Evolutionary conservation across 2,329 filamentous ascomycete species (phyloP), one percentile per base, ranked within the genome.

Genomic region (Trichoderma sp.): DNA sequence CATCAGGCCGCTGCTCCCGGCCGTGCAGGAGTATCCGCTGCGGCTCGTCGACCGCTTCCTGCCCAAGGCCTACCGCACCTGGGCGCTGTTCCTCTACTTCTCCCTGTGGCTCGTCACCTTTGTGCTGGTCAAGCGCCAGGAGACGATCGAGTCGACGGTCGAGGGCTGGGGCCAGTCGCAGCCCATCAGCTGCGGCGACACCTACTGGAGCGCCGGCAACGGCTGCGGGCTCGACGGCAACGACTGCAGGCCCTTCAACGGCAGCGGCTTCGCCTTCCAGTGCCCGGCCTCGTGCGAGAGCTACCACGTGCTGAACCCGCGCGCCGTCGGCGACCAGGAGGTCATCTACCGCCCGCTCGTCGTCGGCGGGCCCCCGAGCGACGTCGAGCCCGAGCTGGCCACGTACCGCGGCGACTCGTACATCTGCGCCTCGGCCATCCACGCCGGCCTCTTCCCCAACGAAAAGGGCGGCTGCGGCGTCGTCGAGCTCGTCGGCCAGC

Each of bases 321-420:
- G 90, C 69, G 90, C 91, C 7, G 90, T 95, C 5, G 91, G 91
- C 41, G 84, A 87, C 68, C 82, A 88, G 70, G 85, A 89, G 69
- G 78, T 91, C 58, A 79, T 84, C 52, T 92, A 92, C 72, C 78
- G 77, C 26, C 79, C 87, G 0, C 74, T 91, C n/a, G 83, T 92
- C 2, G 81, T 92, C 28, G 90, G 90, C n/a, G 89, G 89, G 0
- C 85, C 86, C 0, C 76, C 80, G 5, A 76, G 78, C 56, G 77
- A 82, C 30, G 70, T 72, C 6, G 75, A 73, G 34, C 73, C 77
- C 19, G 72, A 75, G 3, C 68, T 76, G 39, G 83, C 89, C 0
- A 81, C 90, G 24, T 98, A 98, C 75, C 90, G 95, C 19, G 92
- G 90, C 10, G 93, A 97, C 76, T 96, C 92, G 15, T 96, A 91